Percentiles rank a stretch among this genome's conserved stretches.
These are phyloP conservation scores for Coemansia sp. DNA, from an alignment of 192 early-diverging fungal species.

Conservation along the genomic window DNA sequence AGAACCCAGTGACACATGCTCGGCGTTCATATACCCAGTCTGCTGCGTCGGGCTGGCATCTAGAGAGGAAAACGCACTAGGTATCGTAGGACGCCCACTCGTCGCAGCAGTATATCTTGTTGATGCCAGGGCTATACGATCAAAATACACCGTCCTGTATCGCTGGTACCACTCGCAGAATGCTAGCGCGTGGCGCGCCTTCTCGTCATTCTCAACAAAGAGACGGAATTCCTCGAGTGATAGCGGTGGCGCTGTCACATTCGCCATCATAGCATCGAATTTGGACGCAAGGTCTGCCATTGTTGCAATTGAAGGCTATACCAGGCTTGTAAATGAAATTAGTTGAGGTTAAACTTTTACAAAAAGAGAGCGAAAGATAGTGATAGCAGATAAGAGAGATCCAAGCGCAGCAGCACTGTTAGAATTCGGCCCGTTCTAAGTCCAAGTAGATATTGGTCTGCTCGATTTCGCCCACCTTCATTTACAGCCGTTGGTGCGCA, in stretches of 20 bases:
- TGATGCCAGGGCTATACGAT: constrained; percentile 7
- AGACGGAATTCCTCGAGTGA: constrained; percentile 40
- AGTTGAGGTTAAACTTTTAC: neutral
- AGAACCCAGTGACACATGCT: constrained; percentile 9
- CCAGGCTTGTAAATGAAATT: neutral
- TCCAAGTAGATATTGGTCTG: no score
- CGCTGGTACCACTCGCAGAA: constrained; percentile 47
- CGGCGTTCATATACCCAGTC: neutral
- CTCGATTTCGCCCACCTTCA: no score
- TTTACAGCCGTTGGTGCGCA: no score
- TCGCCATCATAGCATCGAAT: constrained; percentile 47
- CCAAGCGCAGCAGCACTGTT: neutral
- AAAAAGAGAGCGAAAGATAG: neutral
- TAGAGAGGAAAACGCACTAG: neutral
- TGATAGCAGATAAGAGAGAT: neutral
- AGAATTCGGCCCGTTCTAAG: no score
- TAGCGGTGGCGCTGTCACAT: constrained; percentile 28
- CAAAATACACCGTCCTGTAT: constrained; percentile 41
- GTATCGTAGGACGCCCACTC: constrained; percentile 9
- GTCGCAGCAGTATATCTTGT: constrained; percentile 2
- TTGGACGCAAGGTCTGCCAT: constrained; percentile 13
- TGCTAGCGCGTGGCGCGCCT: constrained; percentile 33
- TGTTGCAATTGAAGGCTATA: neutral
- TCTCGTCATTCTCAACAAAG: constrained; percentile 21
- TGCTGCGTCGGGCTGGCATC: neutral